phyloP scores from a whole-genome alignment of 306 rosid species.

The Abrus precatorius region DNA sequence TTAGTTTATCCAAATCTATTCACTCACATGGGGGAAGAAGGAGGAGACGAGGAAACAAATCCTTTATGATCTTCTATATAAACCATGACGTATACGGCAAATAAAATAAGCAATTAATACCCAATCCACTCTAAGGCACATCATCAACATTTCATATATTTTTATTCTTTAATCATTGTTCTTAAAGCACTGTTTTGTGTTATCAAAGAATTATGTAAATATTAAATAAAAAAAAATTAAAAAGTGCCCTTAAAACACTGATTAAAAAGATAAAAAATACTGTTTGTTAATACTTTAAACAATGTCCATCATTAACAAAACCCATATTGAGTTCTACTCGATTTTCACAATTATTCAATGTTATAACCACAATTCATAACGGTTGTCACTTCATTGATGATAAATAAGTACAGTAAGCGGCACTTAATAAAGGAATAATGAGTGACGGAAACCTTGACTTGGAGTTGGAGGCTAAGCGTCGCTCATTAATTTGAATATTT shows the following conservation, averaged over 20 bases:
- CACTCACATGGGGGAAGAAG: slow-evolving; percentile 34
- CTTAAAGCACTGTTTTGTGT: no score
- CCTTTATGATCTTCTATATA: neutral
- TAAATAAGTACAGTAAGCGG: neutral
- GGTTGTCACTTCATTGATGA: neutral
- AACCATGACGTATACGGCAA: slow-evolving; percentile 55
- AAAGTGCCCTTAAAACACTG: no score
- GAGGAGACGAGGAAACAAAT: neutral
- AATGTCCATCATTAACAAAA: no score
- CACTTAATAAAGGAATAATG: neutral
- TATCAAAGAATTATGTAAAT: no score
- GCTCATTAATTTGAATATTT: neutral
- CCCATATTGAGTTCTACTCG: no score
- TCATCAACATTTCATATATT: neutral
- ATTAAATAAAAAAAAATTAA: no score
- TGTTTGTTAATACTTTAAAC: no score
- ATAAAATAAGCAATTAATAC: neutral
- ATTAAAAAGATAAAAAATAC: no score
- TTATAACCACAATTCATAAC: neutral
- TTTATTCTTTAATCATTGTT: no score
- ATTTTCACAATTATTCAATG: neutral
- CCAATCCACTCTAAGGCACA: neutral
- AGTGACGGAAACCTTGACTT: neutral
- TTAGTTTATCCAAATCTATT: slow-evolving; percentile 34
- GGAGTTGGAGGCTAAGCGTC: neutral